These are phyloP conservation scores for Gracilariopsis chorda DNA, from an alignment of 23 red algal genomes.

Conservation along the genomic window DNA sequence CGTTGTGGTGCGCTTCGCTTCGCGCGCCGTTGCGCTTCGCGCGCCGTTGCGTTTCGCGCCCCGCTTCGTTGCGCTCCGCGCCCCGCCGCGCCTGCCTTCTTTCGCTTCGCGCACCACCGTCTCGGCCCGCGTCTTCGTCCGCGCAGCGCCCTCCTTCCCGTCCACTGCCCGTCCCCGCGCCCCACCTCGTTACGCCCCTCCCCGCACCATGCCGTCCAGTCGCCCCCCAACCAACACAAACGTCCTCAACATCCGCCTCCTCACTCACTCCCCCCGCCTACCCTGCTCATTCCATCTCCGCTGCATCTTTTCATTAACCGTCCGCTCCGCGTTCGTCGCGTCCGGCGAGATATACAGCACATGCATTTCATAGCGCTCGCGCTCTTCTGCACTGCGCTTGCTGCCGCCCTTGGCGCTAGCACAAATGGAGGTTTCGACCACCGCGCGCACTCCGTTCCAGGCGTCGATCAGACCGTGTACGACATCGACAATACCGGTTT, in stretches of 20 bases:
- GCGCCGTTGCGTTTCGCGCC: not conserved
- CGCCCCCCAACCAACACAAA: not conserved
- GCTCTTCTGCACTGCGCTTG: not conserved
- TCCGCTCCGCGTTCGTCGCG: not conserved
- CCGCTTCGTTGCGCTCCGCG: not conserved
- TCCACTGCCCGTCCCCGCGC: not conserved
- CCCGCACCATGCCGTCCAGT: not conserved
- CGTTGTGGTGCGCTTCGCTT: not conserved
- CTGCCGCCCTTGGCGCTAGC: not conserved
- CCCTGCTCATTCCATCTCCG: not conserved
- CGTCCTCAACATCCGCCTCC: too few species aligned
- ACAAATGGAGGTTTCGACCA: conserved; percentile 60
- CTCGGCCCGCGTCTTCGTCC: not conserved
- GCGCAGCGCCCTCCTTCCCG: not conserved
- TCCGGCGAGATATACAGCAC: not conserved
- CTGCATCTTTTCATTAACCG: not conserved
- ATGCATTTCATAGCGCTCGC: not conserved
- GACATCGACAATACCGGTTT: conserved; percentile 48
- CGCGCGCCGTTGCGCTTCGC: not conserved
- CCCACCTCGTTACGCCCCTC: conserved; percentile 4
- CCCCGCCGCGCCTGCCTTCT: not conserved
- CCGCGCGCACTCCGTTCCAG: conserved; percentile 55
- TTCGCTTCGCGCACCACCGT: not conserved
- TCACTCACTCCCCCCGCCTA: not conserved
- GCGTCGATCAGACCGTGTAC: conserved; percentile 31